Evolutionary conservation across 495 filamentous ascomycete genomes (phyloP), one percentile per base, ranked within the genome.

Genomic region (Parathielavia hyrcaniae): DNA sequence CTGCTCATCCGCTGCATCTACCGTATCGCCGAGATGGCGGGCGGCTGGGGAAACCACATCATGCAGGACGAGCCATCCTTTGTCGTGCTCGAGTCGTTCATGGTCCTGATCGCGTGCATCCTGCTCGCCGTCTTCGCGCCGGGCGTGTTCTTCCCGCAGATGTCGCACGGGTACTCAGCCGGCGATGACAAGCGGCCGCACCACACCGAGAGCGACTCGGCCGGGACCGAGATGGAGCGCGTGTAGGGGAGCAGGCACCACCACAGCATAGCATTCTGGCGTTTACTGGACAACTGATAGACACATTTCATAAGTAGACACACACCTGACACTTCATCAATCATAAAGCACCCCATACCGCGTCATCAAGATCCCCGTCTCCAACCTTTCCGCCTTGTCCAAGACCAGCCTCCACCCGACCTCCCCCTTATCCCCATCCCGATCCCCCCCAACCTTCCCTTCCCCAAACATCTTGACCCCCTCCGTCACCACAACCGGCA

Each of bases 1-100:
- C 79, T 89, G n/a, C 61, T 87, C 60, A 78, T 83, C 36, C 72
- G 85, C 38, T 90, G 86, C 62, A 79, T 87, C 50, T 88, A 87
- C 67, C 80, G 85, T 65, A 81, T 87, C 41, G 80, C 81, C 0
- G 82, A 86, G 70, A 85, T 87, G 81, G 78, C 80, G 1, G 84
- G 82, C 14, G 85, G 85, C 5, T 88, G 84, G 83, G 81, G 81
- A 4, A 84, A 81, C 64, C 64, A 76, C 0, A 75, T 87, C 61
- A 87, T 87, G 84, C 83, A 81, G 64, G 78, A 84, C 60, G 81
- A 87, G 69, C 41, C 52, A 50, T 77, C 79, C 19, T 87, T 88
- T 60, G 72, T 86, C 16, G 79, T 81, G 22, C 69, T 88, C 50
- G 85, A 88, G 70, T 68, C 68, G 10, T 74, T 73, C 48, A 71